Percentiles rank a stretch among this genome's conserved stretches.
phyloP scores from a whole-genome alignment of 1,284 basidiomycete species.

The Gymnopus androsaceus region DNA sequence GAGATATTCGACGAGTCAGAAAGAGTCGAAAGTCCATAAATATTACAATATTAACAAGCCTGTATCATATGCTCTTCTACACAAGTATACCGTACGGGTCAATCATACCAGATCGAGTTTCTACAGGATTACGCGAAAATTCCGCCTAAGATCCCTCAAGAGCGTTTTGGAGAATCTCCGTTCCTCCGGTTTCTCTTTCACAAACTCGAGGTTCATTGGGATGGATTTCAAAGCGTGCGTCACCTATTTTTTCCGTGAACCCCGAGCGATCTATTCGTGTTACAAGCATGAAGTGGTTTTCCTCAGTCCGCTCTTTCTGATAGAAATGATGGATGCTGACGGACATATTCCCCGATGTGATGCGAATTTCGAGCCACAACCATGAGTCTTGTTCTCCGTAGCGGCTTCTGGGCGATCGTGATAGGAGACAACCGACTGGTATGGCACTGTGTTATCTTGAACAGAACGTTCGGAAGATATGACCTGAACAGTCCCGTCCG shows the following conservation, averaged over 20 bases:
- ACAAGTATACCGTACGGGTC: no score
- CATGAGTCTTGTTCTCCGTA: constrained; percentile 6
- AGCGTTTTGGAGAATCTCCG: background rate
- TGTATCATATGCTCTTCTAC: no score
- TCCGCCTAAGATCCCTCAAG: background rate
- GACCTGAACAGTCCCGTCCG: background rate
- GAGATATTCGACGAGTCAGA: no score
- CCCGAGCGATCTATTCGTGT: background rate
- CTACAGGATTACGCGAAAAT: no score
- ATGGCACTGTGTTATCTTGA: no score
- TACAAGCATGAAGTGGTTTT: constrained; percentile 4
- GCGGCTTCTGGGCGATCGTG: background rate
- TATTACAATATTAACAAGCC: no score
- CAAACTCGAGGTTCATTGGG: background rate
- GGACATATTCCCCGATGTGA: constrained; percentile 4
- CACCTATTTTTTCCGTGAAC: background rate
- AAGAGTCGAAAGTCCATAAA: no score
- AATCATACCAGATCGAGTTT: no score
- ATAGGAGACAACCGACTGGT: background rate
- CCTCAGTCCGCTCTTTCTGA: background rate
- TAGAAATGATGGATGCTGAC: constrained; percentile 9
- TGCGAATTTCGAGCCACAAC: background rate
- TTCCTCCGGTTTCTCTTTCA: background rate
- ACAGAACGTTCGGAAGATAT: no score
- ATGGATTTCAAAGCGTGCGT: background rate